Percentiles rank a stretch among this genome's conserved stretches.
Conservation (phyloP, 345 rosid genomes). For the Salix koriyanagi region DNA sequence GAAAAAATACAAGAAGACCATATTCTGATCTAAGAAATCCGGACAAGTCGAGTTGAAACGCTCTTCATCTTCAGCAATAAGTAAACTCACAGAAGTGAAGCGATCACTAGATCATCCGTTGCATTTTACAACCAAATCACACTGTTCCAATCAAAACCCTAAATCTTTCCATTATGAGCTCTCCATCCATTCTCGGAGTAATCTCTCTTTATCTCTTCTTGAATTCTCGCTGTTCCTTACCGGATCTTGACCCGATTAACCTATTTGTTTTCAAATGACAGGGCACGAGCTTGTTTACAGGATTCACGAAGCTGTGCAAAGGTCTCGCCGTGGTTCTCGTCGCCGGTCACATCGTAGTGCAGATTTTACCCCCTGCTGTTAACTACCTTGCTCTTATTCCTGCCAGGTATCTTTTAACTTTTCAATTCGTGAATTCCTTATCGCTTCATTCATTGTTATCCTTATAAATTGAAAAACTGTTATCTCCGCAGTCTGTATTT, state of each 20-base stretch:
- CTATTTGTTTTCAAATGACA: constrained; percentile 10
- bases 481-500: background rate
- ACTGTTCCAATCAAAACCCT: background rate
- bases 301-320: constrained; percentile 88
- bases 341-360: constrained; percentile 74
- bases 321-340: constrained; percentile 77
- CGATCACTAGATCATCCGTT: background rate
- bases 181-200: background rate
- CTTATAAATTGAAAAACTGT: background rate
- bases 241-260: background rate
- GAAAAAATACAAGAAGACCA: background rate
- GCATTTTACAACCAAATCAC: background rate
- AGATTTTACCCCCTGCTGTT: constrained; percentile 64
- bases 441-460: too few species aligned
- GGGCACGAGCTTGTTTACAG: constrained; percentile 61
- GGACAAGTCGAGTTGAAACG: background rate
- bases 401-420: constrained; percentile 45
- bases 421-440: background rate
- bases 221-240: background rate
- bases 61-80: background rate
- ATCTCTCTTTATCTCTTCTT: background rate
- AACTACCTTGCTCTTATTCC: constrained; percentile 85
- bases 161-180: background rate
- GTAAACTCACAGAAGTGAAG: background rate
- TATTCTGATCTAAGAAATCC: background rate